Base-by-base conservation (phyloP, 352 stramenopile genomes). In the Phytophthora uliginosa region DNA sequence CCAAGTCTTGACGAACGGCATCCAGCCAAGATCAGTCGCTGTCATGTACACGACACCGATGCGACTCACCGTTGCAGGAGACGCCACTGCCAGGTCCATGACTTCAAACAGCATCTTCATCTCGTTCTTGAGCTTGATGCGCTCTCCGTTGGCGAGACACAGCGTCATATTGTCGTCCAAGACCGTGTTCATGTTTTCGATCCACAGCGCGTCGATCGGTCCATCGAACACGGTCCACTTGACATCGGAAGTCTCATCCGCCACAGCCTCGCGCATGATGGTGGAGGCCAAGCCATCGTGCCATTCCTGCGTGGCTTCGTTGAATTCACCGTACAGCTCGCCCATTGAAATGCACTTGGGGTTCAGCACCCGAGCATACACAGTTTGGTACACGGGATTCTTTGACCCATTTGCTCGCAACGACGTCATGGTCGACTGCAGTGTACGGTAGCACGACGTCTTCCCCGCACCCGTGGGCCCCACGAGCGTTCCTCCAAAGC, bases 101-200 rank as follows among this genome's bases (percentile, higher is more conserved):
- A 98, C 93, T 56, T 98, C 95, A 54, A 98, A 98, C 7, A 98
- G 78, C 89, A 98, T 97, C 66, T 97, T 97, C 91, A 98, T 98
- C 63, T 98, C 89, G 45, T 53, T 81, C 59, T 88, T 90, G 13
- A 94, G 82, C 42, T 94, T 94, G 60, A 98, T 99, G 3, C 95
- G 84, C 73, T 98, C 94, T 52, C 95, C 95, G 67, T 98, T 99
- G 0, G 95, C 93, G 0, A 98, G 82, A 64, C 94, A 98, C 10
- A 98, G 76, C 6, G 91, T 98, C 94, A 98, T 98, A 73, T 98
- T 98, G 76, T 98, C 95, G 66, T 98, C 95, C 7, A 98, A 71
- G 0, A 98, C 95, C 2, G 95, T 98, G 81, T 98, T 98, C 93
- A 98, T 98, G 75, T 98, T 98, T 71, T 98, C 95, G 47, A 98